Percentiles rank a stretch among this genome's conserved stretches.
These are phyloP conservation scores for Hemileia vastatrix DNA, from an alignment of 1,284 basidiomycete species.

Conservation along the genomic window DNA sequence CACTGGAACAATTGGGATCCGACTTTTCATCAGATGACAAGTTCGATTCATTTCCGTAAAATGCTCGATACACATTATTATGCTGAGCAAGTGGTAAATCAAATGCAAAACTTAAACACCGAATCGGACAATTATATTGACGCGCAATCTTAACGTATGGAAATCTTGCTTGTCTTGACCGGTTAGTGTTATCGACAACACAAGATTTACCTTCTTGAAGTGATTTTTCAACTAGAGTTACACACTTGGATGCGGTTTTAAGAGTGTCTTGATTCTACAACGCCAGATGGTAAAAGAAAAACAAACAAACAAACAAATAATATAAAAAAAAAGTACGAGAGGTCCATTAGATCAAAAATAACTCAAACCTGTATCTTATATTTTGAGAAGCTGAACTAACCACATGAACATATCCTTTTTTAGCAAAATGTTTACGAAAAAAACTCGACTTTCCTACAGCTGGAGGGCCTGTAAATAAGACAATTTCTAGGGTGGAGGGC, in stretches of 20 bases:
- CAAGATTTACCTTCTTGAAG: slow-evolving; percentile 56
- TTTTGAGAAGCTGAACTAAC: slow-evolving; percentile 26
- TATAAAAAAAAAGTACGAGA: not conserved
- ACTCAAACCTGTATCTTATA: slow-evolving; percentile 24
- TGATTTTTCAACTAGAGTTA: slow-evolving; percentile 56
- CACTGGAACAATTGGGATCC: no score
- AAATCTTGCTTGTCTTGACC: slow-evolving; percentile 45
- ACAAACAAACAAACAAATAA: not conserved
- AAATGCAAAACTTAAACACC: slow-evolving; percentile 59
- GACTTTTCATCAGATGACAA: no score
- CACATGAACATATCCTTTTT: slow-evolving; percentile 62
- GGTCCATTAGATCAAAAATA: not conserved
- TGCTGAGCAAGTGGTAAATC: slow-evolving; percentile 71
- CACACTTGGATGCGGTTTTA: slow-evolving; percentile 61
- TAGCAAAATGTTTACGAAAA: slow-evolving; percentile 60
- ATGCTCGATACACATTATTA: slow-evolving; percentile 75
- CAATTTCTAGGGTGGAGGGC: slow-evolving; percentile 49
- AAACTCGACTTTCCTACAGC: slow-evolving; percentile 78
- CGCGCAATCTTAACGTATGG: slow-evolving; percentile 51
- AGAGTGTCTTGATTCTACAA: slow-evolving; percentile 67
- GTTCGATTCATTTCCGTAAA: slow-evolving; percentile 29
- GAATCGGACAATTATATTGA: slow-evolving; percentile 5
- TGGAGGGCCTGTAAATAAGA: slow-evolving; percentile 80
- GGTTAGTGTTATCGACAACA: slow-evolving; percentile 56
- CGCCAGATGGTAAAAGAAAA: not conserved